A percentile compares a stretch with the other conserved stretches of the same genome.
phyloP scores from a whole-genome alignment of 495 filamentous ascomycete species.

The Coniosporium apollinis region DNA sequence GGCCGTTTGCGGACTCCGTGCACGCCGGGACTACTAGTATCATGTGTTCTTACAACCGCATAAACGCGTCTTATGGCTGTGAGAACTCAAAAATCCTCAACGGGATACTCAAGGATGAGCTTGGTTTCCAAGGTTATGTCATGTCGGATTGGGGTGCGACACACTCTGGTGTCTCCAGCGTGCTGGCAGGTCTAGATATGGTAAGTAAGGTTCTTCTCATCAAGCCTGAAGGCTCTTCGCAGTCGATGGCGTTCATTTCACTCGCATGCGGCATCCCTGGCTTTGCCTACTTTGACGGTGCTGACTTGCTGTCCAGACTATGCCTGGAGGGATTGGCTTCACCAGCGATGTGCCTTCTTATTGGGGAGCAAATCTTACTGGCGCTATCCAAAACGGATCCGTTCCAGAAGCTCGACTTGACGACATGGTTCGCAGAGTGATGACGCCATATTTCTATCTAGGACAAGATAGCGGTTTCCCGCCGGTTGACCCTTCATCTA shows the following conservation, averaged over 20 bases:
- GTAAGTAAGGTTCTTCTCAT: no score
- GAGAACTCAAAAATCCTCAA: constrained; percentile 26
- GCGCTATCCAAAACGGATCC: constrained; percentile 16
- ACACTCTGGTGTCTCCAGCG: constrained; percentile 11
- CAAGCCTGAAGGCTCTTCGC: no score
- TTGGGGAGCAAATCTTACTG: constrained; percentile 19
- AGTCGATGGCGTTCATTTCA: no score
- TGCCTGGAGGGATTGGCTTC: constrained; percentile 15
- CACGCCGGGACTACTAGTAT: constrained; percentile 13
- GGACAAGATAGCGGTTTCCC: constrained; percentile 15
- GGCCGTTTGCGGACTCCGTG: constrained; percentile 21
- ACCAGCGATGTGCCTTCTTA: constrained; percentile 6
- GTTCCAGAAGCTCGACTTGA: constrained; percentile 13
- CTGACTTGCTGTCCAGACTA: background rate
- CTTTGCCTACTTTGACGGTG: no score
- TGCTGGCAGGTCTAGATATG: constrained; percentile 19
- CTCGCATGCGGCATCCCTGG: no score
- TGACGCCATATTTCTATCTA: constrained; percentile 21
- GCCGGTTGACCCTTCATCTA: constrained; percentile 7
- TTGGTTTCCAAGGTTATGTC: constrained; percentile 30
- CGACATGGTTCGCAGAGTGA: constrained; percentile 21
- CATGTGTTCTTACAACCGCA: constrained; percentile 27
- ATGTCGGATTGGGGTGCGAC: constrained; percentile 20
- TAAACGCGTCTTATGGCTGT: constrained; percentile 18
- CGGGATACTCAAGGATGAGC: constrained; percentile 34